Conservation (phyloP, 805 yeast genomes). For the Scheffersomyces ergatensis region DNA sequence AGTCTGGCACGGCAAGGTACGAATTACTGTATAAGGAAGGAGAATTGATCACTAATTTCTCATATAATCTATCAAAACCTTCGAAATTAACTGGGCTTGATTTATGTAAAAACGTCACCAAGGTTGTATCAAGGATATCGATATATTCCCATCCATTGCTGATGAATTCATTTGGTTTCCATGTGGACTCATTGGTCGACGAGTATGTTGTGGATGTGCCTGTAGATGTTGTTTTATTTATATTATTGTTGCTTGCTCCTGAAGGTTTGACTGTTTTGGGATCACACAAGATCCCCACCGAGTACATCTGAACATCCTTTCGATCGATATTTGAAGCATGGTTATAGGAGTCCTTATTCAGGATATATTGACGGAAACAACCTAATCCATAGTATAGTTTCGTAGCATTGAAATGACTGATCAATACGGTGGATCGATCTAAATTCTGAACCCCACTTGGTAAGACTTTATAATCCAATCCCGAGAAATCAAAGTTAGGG, state of each 20-base stretch:
- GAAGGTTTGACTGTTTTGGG: constrained; percentile 11
- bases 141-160: constrained; percentile 39
- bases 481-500: constrained; percentile 18
- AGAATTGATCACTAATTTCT: constrained; percentile 8
- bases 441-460: constrained; percentile 43
- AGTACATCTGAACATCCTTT: constrained; percentile 33
- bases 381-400: constrained; percentile 33
- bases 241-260: constrained; percentile 1
- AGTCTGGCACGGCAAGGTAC: background rate
- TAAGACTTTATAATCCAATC: constrained; percentile 36
- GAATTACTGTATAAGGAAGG: background rate
- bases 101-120: constrained; percentile 17
- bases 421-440: constrained; percentile 23
- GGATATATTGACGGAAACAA: constrained; percentile 23
- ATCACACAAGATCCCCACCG: constrained; percentile 35
- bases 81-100: constrained; percentile 15
- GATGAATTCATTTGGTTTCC: constrained; percentile 37
- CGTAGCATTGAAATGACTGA: constrained; percentile 23
- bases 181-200: constrained; percentile 4
- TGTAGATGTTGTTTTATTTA: background rate
- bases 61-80: constrained; percentile 14
- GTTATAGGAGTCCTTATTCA: background rate
- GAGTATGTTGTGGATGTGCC: background rate
- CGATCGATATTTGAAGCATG: constrained; percentile 12
- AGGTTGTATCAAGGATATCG: constrained; percentile 21